Percentiles rank a stretch among this genome's conserved stretches.
Conservation (phyloP, 2,329 filamentous ascomycete species). For the Chaetomium olivaceum region DNA sequence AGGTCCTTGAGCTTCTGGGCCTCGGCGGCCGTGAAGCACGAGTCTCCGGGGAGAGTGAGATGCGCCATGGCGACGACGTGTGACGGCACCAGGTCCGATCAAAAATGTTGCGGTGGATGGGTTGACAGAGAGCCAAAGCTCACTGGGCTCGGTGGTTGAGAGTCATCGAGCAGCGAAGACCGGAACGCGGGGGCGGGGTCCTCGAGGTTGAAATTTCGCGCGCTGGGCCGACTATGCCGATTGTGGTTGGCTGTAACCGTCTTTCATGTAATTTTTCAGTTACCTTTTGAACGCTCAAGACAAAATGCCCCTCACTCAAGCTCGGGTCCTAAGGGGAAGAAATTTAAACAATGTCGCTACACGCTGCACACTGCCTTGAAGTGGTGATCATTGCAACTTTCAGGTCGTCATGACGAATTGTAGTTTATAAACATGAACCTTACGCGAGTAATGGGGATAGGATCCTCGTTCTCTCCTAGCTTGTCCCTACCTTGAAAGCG, state of each 20-base stretch:
- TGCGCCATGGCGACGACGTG: constrained; percentile 31
- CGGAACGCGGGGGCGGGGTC: constrained; percentile 30
- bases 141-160: constrained; percentile 21
- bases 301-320: no score
- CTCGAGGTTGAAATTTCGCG: constrained; percentile 24
- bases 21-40: constrained; percentile 54
- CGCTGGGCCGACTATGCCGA: background rate
- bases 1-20: constrained; percentile 47
- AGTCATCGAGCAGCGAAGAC: constrained; percentile 26
- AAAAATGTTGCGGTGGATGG: constrained; percentile 15
- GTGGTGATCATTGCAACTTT: no score
- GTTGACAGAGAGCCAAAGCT: constrained; percentile 31
- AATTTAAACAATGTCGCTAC: no score
- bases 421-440: no score
- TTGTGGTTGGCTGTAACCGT: background rate
- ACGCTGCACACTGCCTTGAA: no score
- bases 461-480: no score
- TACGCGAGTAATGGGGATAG: no score
- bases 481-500: no score
- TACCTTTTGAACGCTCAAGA: background rate
- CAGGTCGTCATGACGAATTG: no score
- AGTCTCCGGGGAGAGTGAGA: constrained; percentile 39
- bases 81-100: constrained; percentile 11
- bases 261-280: background rate
- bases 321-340: no score